A percentile compares a stretch with the other conserved stretches of the same genome.
Evolutionary conservation across 192 early-diverging fungal genomes (phyloP).

Genomic region (Coemansia sp.): DNA sequence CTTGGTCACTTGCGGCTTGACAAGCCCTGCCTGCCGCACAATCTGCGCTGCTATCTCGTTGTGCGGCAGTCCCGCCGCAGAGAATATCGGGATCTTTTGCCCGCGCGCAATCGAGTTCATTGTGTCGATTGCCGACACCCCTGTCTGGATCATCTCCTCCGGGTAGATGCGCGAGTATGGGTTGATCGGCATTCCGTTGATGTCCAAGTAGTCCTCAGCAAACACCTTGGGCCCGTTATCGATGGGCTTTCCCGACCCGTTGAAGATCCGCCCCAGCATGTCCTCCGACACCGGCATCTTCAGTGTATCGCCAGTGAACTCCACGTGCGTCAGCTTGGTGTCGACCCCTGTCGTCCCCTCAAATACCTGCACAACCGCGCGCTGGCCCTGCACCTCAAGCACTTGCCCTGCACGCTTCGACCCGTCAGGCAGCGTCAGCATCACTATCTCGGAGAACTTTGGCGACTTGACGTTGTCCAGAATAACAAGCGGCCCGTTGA

Average conservation of each 20-base stretch:
- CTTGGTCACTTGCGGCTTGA: constrained; percentile 86
- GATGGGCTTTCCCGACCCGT: constrained; percentile 98
- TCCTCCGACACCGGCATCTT: constrained; percentile 99
- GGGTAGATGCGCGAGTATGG: constrained; percentile 99
- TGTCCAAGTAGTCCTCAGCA: constrained; percentile 98
- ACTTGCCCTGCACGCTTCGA: constrained; percentile 94
- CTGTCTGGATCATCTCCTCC: constrained; percentile 99
- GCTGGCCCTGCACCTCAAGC: constrained; percentile 94
- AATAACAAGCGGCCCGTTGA: constrained; percentile 98
- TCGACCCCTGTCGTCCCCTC: constrained; percentile 97
- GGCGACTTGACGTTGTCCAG: constrained; percentile 99
- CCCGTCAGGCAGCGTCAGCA: constrained; percentile 96
- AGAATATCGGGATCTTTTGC: constrained; percentile 99
- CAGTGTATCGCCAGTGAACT: constrained; percentile 94
- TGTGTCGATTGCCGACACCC: constrained; percentile 98
- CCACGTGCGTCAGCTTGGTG: constrained; percentile 92
- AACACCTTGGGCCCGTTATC: constrained; percentile 99
- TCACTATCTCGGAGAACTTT: constrained; percentile 96
- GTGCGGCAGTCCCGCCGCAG: constrained; percentile 96
- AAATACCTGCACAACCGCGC: constrained; percentile 96
- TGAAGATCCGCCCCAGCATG: constrained; percentile 98
- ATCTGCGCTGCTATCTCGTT: constrained; percentile 99
- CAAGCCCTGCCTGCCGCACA: constrained; percentile 97
- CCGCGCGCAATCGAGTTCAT: constrained; percentile 99
- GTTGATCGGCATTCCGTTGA: constrained; percentile 88